Evolutionary conservation across 2,329 filamentous ascomycete genomes (phyloP), one percentile per base, ranked within the genome.

Genomic region (Epichloe brachyelytri): DNA sequence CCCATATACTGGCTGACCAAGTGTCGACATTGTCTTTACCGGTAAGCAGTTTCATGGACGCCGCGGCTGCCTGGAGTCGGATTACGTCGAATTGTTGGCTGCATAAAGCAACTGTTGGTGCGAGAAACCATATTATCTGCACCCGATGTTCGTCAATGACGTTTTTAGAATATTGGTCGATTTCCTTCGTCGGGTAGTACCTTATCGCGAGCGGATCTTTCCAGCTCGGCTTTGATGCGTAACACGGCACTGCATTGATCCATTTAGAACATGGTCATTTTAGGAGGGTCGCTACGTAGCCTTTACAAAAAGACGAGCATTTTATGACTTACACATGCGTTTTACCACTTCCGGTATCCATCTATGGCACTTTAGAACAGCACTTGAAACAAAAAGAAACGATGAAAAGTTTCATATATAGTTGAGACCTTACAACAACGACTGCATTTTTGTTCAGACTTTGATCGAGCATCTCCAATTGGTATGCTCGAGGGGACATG

Each of bases 281-380:
- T 34, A 43, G 38, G 17, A 47, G 48, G 30, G 8, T 22, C 20
- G n/a, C 22, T 44, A 34, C 2, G 45, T 44, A 38, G 19, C 14
- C 17, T 26, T 8, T 36, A 36, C 4, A 6, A 8, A 12, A 30
- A 39, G 20, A 11, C 11, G 33, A 6, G 36, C 3, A n/a, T 12
- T 30, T 47, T 8, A 7, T 45, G 15, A 66, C 76, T 67, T 75
- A 87, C 84, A 89, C 78, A 56, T 85, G 81, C 3, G 86, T 89
- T 63, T 90, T 90, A 2, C 86, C 86, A 56, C 79, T 87, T 1
- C 86, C 86, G 0, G 86, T 90, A 55, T 86, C 85, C 85, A 89
- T 89, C 83, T 85, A 54, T n/a, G 11, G 4, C 22, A 41, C n/a
- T 22, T 39, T 15, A 51, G 38, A 15, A 48, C 8, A 26, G 26